Evolutionary conservation across 176 grass and related monocot species (phyloP).

Genomic region (Carex littledalei): DNA sequence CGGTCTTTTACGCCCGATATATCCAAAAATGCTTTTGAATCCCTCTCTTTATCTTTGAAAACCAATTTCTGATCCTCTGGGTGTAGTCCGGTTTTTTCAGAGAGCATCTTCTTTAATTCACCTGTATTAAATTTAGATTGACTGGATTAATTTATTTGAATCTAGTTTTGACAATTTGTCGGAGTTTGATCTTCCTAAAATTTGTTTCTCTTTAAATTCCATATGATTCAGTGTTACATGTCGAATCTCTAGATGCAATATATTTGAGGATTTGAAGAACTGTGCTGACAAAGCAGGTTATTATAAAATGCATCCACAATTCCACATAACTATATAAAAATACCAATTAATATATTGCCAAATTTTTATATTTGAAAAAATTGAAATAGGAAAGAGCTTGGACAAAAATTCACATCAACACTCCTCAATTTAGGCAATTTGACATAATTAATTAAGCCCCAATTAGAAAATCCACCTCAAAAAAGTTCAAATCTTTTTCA

Average conservation of each 20-base stretch:
- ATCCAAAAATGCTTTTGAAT: constrained; percentile 77
- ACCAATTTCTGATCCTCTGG: constrained; percentile 79
- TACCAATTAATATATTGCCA: not conserved
- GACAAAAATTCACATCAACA: not conserved
- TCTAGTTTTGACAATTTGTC: not conserved
- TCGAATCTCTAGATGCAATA: constrained; percentile 2
- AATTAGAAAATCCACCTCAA: not conserved
- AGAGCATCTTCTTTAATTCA: constrained; percentile 88
- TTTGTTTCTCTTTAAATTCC: not conserved
- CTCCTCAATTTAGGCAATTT: not conserved
- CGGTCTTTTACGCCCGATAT: constrained; percentile 76
- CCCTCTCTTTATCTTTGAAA: constrained; percentile 84
- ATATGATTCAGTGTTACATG: not conserved
- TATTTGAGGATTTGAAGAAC: not conserved
- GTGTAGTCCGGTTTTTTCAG: constrained; percentile 60
- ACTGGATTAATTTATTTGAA: not conserved
- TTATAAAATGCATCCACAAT: not conserved
- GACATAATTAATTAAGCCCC: constrained; percentile 8
- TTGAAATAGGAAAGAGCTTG: not conserved
- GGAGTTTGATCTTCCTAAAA: not conserved
- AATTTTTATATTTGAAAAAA: not conserved
- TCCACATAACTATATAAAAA: not conserved
- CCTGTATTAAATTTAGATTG: constrained; percentile 35
- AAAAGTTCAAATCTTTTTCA: not conserved
- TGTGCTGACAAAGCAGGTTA: not conserved